phyloP scores from a whole-genome alignment of 1,284 basidiomycete genomes.

The Ganoderma lingzhi region DNA sequence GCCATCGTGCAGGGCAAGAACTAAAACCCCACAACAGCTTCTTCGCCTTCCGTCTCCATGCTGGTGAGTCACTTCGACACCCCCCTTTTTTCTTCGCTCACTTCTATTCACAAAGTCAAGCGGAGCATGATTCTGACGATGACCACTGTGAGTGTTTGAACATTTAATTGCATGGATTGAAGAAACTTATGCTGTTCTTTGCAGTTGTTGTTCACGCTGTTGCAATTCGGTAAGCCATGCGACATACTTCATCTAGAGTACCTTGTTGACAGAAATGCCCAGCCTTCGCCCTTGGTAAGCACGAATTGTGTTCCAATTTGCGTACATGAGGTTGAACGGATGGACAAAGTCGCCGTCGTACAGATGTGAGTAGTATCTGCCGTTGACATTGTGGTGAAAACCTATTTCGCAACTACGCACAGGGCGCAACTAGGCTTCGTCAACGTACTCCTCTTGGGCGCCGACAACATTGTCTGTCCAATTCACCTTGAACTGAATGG shows the following conservation, averaged over 20 bases:
- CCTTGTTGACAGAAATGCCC: neutral
- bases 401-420: neutral
- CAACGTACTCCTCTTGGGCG: neutral
- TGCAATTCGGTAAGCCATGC: slow-evolving; percentile 21
- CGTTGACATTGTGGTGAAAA: neutral
- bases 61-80: slow-evolving; percentile 16
- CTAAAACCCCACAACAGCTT: slow-evolving; percentile 9
- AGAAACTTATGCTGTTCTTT: neutral
- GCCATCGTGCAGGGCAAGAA: neutral
- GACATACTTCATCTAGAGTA: neutral
- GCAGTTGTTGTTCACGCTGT: slow-evolving; percentile 13
- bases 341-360: slow-evolving; percentile 3
- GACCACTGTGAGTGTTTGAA: slow-evolving; percentile 7
- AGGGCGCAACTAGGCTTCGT: slow-evolving; percentile 4
- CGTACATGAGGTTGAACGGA: neutral
- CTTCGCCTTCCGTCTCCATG: slow-evolving; percentile 23
- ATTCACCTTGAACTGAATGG: too few relatives aligned
- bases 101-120: slow-evolving; percentile 13
- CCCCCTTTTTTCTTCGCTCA: neutral
- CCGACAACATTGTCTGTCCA: neutral
- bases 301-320: neutral
- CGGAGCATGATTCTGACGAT: slow-evolving; percentile 11
- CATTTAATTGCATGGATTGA: neutral
- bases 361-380: slow-evolving; percentile 4
- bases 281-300: slow-evolving; percentile 3